Percentiles rank a stretch among this genome's conserved stretches.
Evolutionary conservation across 129 eudicot genomes (phyloP).

Genomic region (Flaveria trinervia): DNA sequence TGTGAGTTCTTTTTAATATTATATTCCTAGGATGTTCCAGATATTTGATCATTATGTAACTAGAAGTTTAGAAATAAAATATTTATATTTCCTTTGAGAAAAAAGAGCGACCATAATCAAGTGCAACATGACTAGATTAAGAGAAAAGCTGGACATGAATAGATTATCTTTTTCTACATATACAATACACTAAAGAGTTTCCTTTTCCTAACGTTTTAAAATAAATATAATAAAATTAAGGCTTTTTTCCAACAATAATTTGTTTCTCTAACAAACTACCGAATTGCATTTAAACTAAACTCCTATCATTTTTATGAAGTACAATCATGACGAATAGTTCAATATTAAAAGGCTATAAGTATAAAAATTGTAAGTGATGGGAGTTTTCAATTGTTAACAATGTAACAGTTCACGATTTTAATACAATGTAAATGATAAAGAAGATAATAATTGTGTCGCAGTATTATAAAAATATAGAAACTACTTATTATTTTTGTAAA

Average conservation of each 20-base stretch:
- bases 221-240: too few relatives aligned
- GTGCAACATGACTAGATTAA: constrained; percentile 2
- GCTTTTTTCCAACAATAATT: too few relatives aligned
- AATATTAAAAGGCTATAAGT: background rate
- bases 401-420: background rate
- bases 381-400: background rate
- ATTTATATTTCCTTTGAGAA: background rate
- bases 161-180: background rate
- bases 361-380: background rate
- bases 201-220: background rate
- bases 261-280: too few relatives aligned
- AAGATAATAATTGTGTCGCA: too few relatives aligned
- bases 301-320: too few relatives aligned
- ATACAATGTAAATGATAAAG: background rate
- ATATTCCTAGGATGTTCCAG: background rate
- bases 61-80: background rate
- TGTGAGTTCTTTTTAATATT: too few relatives aligned
- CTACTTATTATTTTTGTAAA: too few relatives aligned
- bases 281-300: too few relatives aligned
- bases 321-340: too few relatives aligned
- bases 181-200: background rate
- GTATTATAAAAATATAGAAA: too few relatives aligned
- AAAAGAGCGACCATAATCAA: background rate
- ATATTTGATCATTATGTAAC: background rate
- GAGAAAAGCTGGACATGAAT: background rate